Base-by-base conservation (phyloP, 345 rosid species). In the Moringa oleifera region DNA sequence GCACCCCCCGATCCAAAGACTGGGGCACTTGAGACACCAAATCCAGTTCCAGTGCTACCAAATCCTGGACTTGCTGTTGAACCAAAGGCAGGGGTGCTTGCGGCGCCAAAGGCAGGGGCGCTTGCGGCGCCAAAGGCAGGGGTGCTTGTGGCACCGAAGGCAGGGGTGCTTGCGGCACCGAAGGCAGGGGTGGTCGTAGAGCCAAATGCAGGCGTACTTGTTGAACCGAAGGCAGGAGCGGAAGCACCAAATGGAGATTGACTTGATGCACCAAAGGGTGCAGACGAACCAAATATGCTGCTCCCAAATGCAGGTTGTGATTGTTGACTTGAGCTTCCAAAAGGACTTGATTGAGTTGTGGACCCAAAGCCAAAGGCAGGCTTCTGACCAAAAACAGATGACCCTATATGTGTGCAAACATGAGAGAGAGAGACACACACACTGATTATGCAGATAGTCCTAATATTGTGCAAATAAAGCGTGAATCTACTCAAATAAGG, bases 291-390 rank as follows among this genome's bases (percentile, higher is more conserved):
- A 74, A 90, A 89, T 57, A 79, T 53, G 71, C 74, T 41, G 78
- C 70, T 75, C 18, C 89, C 90, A 77, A 84, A 86, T 24, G 82
- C 89, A 59, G 93, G 81, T 68, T 89, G 93, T 67, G 96, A 77
- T 68, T 76, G 93, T 65, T 71, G 96, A 59, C 70, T 71, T 55
- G 87, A 66, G 73, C 73, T 73, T 71, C 91, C 94, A 41, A 89
- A 89, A 28, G 86, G 86, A 59, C 71, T 82, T 47, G 89, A 23
- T 54, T 77, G 93, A 65, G 83, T 77, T 18, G 80, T 68, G 52
- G 98, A 80, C 37, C 90, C 89, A 75, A 88, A 83, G 65, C 95
- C 95, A 75, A 90, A 90, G 47, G 80, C 75, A 71, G 89, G 69
- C 72, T 86, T 88, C 73, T 90, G 95, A 55, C 97, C 95, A 62